A percentile compares a stretch with the other conserved stretches of the same genome.
These are phyloP conservation scores for Ophiostoma tasmaniense DNA, from an alignment of 2,329 filamentous ascomycete genomes.

Conservation along the genomic window DNA sequence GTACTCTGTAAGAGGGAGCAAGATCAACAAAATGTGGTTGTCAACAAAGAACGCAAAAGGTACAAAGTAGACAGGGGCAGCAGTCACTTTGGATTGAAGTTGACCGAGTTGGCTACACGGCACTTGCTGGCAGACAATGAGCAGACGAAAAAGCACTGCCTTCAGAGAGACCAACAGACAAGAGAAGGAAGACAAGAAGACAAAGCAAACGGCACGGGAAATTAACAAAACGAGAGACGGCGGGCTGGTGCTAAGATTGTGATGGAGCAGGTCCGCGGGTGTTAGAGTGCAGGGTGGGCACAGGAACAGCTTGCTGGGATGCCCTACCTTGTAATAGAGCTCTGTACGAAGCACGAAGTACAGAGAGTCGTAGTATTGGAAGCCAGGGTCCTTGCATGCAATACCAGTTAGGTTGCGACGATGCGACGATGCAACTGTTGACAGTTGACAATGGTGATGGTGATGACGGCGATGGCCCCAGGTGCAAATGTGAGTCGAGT, in stretches of 20 bases:
- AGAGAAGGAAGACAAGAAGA: neutral
- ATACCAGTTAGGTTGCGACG: neutral
- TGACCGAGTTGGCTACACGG: neutral
- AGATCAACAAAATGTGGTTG: neutral
- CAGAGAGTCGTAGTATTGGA: neutral
- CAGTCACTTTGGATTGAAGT: neutral
- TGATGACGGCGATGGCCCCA: neutral
- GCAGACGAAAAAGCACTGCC: neutral
- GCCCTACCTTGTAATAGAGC: neutral
- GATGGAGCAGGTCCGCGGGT: neutral
- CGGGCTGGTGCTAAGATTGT: slow-evolving; percentile 8
- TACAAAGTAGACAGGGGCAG: neutral
- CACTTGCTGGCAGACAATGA: neutral
- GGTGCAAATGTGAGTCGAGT: neutral
- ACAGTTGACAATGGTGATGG: neutral
- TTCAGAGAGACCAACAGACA: neutral
- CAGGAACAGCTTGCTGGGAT: neutral
- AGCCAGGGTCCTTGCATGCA: neutral
- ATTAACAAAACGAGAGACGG: neutral
- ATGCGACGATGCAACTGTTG: neutral
- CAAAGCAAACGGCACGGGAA: slow-evolving; percentile 2
- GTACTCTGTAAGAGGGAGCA: neutral
- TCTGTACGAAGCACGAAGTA: neutral
- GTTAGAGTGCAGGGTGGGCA: neutral
- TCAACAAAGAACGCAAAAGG: no score